Evolutionary conservation across 768 basidiomycete species (phyloP).

Genomic region (Pleurotus tuber-regium): DNA sequence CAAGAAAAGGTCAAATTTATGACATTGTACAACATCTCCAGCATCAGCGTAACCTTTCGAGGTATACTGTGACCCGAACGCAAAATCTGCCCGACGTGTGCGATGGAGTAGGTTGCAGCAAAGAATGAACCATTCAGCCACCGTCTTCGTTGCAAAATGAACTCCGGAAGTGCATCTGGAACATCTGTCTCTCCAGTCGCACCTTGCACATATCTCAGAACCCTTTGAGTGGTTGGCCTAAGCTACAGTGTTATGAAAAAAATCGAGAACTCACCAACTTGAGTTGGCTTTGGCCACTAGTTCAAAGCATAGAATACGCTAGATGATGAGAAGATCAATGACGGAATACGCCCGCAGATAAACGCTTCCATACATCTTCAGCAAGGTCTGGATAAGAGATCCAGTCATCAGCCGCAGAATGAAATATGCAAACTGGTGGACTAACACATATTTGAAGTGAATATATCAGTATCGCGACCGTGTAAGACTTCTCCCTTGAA

Average conservation of each 20-base stretch:
- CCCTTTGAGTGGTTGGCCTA: conserved; percentile 48
- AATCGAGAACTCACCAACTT: conserved; percentile 53
- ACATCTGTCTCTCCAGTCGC: conserved; percentile 94
- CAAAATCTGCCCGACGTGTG: conserved; percentile 79
- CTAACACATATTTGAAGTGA: conserved; percentile 95
- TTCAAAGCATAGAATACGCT: conserved; percentile 85
- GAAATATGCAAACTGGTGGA: conserved; percentile 15
- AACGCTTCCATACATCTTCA: conserved; percentile 60
- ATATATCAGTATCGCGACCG: conserved; percentile 85
- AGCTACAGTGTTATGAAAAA: conserved; percentile 6
- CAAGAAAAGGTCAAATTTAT: conserved; percentile 89
- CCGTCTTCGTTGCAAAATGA: conserved; percentile 87
- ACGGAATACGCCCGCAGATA: not conserved
- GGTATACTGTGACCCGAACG: conserved; percentile 77
- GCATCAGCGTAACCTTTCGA: conserved; percentile 70
- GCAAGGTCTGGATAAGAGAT: conserved; percentile 62
- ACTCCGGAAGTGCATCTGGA: conserved; percentile 89
- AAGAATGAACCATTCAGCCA: conserved; percentile 95
- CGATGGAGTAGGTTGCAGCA: conserved; percentile 90
- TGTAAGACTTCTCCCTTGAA: conserved; percentile 93
- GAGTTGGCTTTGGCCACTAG: conserved; percentile 74
- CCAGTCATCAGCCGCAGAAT: conserved; percentile 10
- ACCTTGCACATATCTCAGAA: conserved; percentile 94
- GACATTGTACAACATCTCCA: conserved; percentile 85
- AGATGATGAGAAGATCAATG: conserved; percentile 13